Base-by-base conservation (phyloP, 2,329 filamentous ascomycete species). In the Colletotrichum sp. region DNA sequence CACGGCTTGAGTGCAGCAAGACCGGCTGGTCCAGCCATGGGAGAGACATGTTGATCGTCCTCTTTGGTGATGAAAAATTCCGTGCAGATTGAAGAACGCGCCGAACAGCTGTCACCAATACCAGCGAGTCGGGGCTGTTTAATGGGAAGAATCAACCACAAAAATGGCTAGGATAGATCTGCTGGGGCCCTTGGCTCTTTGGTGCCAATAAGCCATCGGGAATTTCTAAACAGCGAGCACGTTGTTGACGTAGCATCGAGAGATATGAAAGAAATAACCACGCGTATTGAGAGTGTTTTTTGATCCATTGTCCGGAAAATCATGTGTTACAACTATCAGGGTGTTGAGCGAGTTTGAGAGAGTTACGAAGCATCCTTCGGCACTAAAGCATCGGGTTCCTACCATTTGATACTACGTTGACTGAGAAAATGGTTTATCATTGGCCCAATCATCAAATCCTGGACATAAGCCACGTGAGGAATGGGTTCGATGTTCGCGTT, bases 21-120 rank as follows among this genome's bases (percentile, higher is more conserved):
- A 88, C 79, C 3, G 87, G 87, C 71, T 82, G 78, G 32, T 82
- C 80, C n/a, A 88, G 83, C 85, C 86, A 88, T 21, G 69, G 71
- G 10, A 74, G 16, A 58, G 71, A 74, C 71, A 74, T 70, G 4
- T 36, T 70, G 71, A 21, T 34, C 8, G 8, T 18, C 15, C 13
- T 6, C 13, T 34, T 48, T n/a, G 43, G 30, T 13, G 30, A n/a
- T 6, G 24, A 36, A 24, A 15, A 2, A 1, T 34, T 62, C 9
- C 13, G 30, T 28, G 26, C n/a, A 21, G 43, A 13, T n/a, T n/a
- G 26, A 52, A 21, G 9, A 6, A 16, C 2, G 2, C 7, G 60
- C 6, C n/a, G 30, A 3, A 24, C 2, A 28, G 2, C 26, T 58
- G 26, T 21, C n/a, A 30, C 26, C 12, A 32, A 60, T 8, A 6